Conservation (phyloP, 1,139 yeast genomes). For the Petasospora fabianii region DNA sequence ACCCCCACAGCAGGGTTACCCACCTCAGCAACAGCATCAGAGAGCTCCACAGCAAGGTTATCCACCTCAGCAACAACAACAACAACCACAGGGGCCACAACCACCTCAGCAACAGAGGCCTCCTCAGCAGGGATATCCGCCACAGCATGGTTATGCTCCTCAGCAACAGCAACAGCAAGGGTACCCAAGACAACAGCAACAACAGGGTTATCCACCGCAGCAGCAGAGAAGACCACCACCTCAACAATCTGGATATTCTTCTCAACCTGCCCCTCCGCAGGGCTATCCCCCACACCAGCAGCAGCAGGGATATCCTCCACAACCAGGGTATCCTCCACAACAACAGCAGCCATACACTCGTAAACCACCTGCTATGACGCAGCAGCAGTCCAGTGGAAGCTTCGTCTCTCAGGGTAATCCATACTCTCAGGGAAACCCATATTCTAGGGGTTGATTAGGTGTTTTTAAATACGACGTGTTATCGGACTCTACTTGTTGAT, state of each 20-base stretch:
- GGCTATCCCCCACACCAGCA: constrained; percentile 7
- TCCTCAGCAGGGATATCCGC: constrained; percentile 7
- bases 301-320: constrained; percentile 8
- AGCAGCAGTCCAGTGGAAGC: constrained; percentile 5
- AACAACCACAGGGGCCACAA: no score
- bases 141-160: constrained; percentile 9
- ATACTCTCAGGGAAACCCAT: constrained; percentile 23
- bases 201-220: constrained; percentile 8
- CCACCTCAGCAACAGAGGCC: constrained; percentile 6
- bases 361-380: constrained; percentile 7
- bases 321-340: constrained; percentile 6
- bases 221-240: constrained; percentile 5
- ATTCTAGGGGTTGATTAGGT: constrained; percentile 8
- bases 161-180: constrained; percentile 11
- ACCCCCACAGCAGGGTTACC: constrained; percentile 7
- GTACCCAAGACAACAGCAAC: constrained; percentile 10
- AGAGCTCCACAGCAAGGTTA: constrained; percentile 9
- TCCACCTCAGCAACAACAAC: constrained; percentile 5
- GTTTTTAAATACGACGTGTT: no score
- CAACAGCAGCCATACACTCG: constrained; percentile 3
- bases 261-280: constrained; percentile 7
- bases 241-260: constrained; percentile 10
- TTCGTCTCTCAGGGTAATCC: constrained; percentile 14
- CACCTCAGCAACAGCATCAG: constrained; percentile 9
- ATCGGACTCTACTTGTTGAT: no score